Percentiles rank a stretch among this genome's conserved stretches.
Conservation (phyloP, 176 grass and related monocot species). For the Pontederia paniculata region DNA sequence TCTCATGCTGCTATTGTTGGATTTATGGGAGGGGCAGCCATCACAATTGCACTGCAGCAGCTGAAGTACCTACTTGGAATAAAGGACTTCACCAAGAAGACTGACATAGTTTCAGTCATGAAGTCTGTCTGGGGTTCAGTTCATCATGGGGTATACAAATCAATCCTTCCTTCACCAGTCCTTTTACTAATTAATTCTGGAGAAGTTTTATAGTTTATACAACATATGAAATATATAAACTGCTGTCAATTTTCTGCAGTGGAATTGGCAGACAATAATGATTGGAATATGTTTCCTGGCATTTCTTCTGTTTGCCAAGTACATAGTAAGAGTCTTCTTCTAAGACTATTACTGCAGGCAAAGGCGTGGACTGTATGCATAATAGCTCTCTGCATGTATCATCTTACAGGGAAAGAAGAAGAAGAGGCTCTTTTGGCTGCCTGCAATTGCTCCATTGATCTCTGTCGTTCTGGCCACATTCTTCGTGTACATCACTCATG, state of each 20-base stretch:
- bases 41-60: not conserved
- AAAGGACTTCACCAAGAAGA: not conserved
- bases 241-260: too few species aligned
- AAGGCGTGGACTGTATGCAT: too few species aligned
- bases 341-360: too few species aligned
- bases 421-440: not conserved
- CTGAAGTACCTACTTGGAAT: not conserved
- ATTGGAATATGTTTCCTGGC: too few species aligned
- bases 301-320: too few species aligned
- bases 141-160: not conserved
- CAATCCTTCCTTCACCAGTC: too few species aligned
- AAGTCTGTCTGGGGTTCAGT: slow-evolving; percentile 4
- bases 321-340: too few species aligned
- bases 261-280: too few species aligned
- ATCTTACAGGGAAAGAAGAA: not conserved
- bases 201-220: too few species aligned
- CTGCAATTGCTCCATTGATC: slow-evolving; percentile 5
- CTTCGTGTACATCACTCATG: slow-evolving; percentile 1
- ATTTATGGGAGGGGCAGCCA: slow-evolving; percentile 6
- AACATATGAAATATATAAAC: too few species aligned
- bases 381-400: too few species aligned
- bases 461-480: not conserved
- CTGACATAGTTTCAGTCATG: slow-evolving; percentile 3
- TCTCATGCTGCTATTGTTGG: slow-evolving; percentile 3
- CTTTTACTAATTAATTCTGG: too few species aligned